A percentile compares a stretch with the other conserved stretches of the same genome.
Conservation (phyloP, 306 rosid genomes). For the Datisca glomerata region DNA sequence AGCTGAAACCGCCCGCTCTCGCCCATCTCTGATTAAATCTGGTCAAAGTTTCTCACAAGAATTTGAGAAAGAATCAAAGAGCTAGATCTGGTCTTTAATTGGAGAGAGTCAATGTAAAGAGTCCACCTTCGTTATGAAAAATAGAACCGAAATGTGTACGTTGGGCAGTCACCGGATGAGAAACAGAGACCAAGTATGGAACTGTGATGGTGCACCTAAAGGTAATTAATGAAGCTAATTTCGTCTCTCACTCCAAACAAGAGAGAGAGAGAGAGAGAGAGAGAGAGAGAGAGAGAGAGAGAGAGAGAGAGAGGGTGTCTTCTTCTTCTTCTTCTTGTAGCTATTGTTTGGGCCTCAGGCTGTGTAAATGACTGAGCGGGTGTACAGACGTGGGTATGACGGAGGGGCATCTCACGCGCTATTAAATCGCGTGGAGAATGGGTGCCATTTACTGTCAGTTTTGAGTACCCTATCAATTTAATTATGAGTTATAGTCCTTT, state of each 20-base stretch:
- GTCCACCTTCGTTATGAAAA: neutral
- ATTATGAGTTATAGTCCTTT: too few relatives aligned
- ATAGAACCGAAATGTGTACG: neutral
- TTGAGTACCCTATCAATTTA: too few relatives aligned
- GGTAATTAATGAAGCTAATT: too few relatives aligned
- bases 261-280: neutral
- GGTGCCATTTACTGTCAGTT: too few relatives aligned
- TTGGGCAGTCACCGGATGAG: conserved; percentile 3
- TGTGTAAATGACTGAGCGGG: neutral
- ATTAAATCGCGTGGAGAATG: too few relatives aligned
- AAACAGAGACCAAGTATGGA: neutral
- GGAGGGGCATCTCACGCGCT: neutral
- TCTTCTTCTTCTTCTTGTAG: neutral
- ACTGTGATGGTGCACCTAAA: neutral
- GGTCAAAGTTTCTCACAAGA: neutral
- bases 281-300: neutral
- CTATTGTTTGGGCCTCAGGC: neutral
- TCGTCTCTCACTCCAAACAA: conserved; percentile 7
- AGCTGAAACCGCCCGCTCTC: conserved; percentile 59
- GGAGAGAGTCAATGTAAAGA: neutral
- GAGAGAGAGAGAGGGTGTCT: neutral
- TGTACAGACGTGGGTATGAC: neutral
- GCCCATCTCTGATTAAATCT: conserved; percentile 38
- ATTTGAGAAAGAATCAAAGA: neutral
- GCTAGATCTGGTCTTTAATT: conserved; percentile 14